Evolutionary conservation across 441 rosid genomes (phyloP).

Genomic region (Erysimum cheiri): DNA sequence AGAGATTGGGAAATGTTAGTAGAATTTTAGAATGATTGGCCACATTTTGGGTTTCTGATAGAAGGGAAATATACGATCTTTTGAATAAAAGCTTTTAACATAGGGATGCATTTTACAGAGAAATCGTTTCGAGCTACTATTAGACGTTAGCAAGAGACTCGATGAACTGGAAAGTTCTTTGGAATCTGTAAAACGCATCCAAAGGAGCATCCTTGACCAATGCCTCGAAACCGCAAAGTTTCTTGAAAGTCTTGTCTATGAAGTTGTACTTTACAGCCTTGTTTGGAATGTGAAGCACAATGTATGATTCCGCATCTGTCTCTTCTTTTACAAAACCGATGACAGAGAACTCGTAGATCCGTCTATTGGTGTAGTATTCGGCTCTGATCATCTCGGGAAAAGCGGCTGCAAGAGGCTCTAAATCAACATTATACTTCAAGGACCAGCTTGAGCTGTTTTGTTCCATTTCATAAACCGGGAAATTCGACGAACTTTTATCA

Average conservation of each 20-base stretch:
- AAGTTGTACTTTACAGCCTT: slow-evolving; percentile 45
- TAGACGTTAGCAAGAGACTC: slow-evolving; percentile 39
- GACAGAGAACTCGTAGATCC: slow-evolving; percentile 20
- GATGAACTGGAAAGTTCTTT: slow-evolving; percentile 4
- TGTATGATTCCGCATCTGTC: slow-evolving; percentile 29
- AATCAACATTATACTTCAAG: slow-evolving; percentile 52
- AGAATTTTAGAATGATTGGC: background rate
- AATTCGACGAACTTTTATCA: slow-evolving; percentile 25
- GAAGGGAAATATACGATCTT: background rate
- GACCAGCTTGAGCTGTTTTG: slow-evolving; percentile 50
- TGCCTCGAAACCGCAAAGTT: slow-evolving; percentile 42
- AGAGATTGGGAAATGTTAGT: slow-evolving; percentile 55
- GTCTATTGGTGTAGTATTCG: background rate
- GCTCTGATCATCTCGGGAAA: slow-evolving; percentile 52
- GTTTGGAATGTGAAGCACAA: slow-evolving; percentile 41
- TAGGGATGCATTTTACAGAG: background rate
- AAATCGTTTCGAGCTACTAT: background rate
- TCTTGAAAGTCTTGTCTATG: slow-evolving; percentile 42
- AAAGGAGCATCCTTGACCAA: background rate
- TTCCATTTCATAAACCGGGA: slow-evolving; percentile 55
- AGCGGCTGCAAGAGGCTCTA: slow-evolving; percentile 39
- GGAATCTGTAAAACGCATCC: slow-evolving; percentile 3
- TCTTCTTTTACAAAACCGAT: slow-evolving; percentile 33
- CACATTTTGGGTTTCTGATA: background rate
- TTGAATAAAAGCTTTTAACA: slow-evolving; percentile 6